Evolutionary conservation across 495 filamentous ascomycete genomes (phyloP), one percentile per base, ranked within the genome.

Genomic region (Neurospora sp.): DNA sequence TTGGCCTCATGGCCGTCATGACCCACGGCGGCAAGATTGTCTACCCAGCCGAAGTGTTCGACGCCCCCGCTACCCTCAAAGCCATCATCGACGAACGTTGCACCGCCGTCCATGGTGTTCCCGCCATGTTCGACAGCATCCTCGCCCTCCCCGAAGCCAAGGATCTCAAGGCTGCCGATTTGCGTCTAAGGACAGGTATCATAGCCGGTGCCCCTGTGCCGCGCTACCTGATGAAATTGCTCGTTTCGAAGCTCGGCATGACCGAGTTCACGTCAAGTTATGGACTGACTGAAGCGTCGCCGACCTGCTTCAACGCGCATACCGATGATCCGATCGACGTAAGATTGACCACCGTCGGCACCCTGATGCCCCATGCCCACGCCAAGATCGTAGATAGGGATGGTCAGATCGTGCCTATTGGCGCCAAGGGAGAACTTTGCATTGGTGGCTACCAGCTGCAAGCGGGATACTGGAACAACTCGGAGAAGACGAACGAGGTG

Each of bases 301-400:
- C 90, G 5, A 91, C 90, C 6, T 90, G 89, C 77, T 92, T 92
- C 82, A 92, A 91, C 75, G 89, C 90, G 14, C 87, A 89, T 75
- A 89, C 87, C 3, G 85, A 87, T 59, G 90, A 92, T 74, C 85
- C 86, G 7, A 86, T 92, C 42, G 80, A 86, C 53, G 85, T 80
- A 16, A 82, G 89, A 37, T 79, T 92, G 10, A 85, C 83, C 1
- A 92, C 90, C 0, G 90, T 92, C 1, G 90, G 90, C 0, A 89
- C 87, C 47, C 80, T 91, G 27, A 84, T 92, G 82, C 90, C 90
- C 18, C 90, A 92, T 75, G 87, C 89, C 2, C 82, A 83, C 40
- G 90, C 90, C 41, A 92, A 92, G 79, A 90, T 92, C 76, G 83
- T 92, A 22, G 87, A 91, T 73, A 73, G 75, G 12, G 77, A 87